Percentiles rank a stretch among this genome's conserved stretches.
phyloP scores from a whole-genome alignment of 139 green algal species.

The Chlorokybus atmophyticus region DNA sequence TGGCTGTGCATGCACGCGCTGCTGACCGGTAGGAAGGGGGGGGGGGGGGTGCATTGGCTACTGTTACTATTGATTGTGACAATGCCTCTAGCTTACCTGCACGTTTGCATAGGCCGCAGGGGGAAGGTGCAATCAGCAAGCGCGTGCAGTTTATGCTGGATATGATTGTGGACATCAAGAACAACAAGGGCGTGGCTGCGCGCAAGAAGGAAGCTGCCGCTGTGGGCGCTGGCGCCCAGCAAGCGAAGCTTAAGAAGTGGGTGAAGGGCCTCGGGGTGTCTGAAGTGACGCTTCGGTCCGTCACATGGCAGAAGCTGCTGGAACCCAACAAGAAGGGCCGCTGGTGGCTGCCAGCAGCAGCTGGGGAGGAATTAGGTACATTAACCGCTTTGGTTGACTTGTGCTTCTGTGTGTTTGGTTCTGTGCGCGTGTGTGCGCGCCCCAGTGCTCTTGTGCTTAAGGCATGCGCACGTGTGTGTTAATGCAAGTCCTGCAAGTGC shows the following conservation, averaged over 20 bases:
- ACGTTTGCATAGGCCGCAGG: background rate
- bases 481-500: no score
- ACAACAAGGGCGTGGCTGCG: constrained; percentile 26
- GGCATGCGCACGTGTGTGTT: no score
- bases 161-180: constrained; percentile 34
- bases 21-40: no score
- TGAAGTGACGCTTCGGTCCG: constrained; percentile 10
- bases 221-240: background rate
- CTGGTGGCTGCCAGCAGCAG: constrained; percentile 27
- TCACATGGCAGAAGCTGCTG: constrained; percentile 26
- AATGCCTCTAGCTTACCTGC: no score
- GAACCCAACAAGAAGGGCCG: constrained; percentile 25
- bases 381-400: no score
- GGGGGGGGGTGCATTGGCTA: background rate
- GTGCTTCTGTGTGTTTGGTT: no score
- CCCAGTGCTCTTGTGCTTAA: no score
- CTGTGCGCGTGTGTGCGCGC: no score
- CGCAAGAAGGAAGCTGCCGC: background rate
- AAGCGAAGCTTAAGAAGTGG: constrained; percentile 25
- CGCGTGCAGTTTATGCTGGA: constrained; percentile 35
- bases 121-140: background rate
- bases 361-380: no score
- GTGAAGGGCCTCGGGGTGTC: constrained; percentile 20
- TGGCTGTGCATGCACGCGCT: background rate
- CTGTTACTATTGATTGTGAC: no score